These are phyloP conservation scores for Glycine latifolia DNA, from an alignment of 306 rosid genomes.

Conservation along the genomic window DNA sequence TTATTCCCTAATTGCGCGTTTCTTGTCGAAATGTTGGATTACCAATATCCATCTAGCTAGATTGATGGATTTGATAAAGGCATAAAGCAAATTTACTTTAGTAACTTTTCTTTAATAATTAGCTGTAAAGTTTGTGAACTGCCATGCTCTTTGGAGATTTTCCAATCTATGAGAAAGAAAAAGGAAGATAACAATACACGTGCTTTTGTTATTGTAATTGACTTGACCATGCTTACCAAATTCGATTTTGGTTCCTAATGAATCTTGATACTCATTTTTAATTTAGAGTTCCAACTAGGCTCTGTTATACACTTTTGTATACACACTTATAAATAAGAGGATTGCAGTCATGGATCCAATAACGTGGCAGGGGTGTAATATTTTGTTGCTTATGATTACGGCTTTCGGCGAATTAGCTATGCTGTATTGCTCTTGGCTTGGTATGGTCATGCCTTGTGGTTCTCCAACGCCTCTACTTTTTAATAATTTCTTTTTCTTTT, in stretches of 20 bases:
- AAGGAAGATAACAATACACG: background rate
- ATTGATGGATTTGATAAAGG: constrained; percentile 6
- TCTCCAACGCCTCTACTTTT: no score
- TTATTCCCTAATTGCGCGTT: constrained; percentile 11
- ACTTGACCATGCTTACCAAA: background rate
- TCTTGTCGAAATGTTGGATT: constrained; percentile 6
- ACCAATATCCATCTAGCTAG: background rate
- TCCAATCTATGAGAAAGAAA: background rate
- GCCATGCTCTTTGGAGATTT: background rate
- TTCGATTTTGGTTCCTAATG: background rate
- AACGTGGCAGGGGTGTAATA: no score
- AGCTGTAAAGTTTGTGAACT: constrained; percentile 8
- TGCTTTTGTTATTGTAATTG: background rate
- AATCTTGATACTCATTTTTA: background rate
- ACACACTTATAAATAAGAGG: no score
- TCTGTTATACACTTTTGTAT: no score
- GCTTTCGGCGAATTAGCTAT: no score
- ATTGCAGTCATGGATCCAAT: no score
- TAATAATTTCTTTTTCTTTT: no score
- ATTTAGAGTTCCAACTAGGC: background rate
- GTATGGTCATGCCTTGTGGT: no score
- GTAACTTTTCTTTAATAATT: background rate
- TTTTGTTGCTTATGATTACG: no score
- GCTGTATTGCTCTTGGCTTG: no score
- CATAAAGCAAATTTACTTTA: background rate